phyloP scores from a whole-genome alignment of 2,329 filamentous ascomycete genomes.

The Fusarium sp. region DNA sequence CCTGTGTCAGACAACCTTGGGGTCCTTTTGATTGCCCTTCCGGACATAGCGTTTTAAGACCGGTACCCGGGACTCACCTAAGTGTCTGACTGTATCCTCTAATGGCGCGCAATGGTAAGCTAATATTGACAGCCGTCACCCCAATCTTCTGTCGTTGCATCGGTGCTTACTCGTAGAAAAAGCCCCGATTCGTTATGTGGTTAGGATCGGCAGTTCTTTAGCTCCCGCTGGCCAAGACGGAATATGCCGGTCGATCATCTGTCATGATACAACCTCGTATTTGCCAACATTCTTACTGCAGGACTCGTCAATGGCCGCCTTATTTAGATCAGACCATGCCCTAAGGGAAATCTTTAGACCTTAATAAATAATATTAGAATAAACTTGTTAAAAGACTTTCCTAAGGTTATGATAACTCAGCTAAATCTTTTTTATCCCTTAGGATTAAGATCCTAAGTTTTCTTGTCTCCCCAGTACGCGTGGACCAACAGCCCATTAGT shows the following conservation, averaged over 20 bases:
- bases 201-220: background rate
- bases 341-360: no score
- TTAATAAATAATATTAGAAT: no score
- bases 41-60: no score
- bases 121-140: background rate
- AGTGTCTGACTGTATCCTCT: background rate
- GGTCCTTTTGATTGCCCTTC: background rate
- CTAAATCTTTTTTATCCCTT: background rate
- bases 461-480: background rate
- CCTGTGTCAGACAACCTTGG: background rate
- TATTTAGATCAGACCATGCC: background rate
- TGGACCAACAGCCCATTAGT: no score
- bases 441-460: background rate
- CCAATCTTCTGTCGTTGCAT: background rate
- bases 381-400: no score
- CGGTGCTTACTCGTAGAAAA: background rate
- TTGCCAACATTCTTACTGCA: background rate
- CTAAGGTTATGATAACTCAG: fast-evolving
- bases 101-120: no score
- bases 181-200: background rate
- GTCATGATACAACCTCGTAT: background rate
- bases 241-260: background rate
- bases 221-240: background rate
- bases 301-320: background rate
- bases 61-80: background rate